Base-by-base conservation (phyloP, 352 stramenopile genomes). In the Globisporangium polare region DNA sequence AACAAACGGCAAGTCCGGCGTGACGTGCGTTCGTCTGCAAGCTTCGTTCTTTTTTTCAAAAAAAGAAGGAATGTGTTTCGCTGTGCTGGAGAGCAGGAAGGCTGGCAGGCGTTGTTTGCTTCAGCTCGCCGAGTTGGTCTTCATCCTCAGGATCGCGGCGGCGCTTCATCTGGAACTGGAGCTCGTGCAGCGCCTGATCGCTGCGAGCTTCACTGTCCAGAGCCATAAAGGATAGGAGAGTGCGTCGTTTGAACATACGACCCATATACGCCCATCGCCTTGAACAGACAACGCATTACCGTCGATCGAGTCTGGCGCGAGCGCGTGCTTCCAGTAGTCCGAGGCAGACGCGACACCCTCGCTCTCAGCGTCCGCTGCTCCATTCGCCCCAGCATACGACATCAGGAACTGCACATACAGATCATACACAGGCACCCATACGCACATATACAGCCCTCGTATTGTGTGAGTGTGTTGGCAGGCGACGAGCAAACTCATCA, bases 131-230 rank as follows among this genome's bases (percentile, higher is more conserved):
- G 69, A 66, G 46, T 84, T 92, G 12, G 71, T 52, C 50, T 89
- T 91, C 67, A 86, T 90, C 66, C 88, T 85, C 37, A 92, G 63
- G 39, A 92, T 88, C 13, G 80, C 83, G 18, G 75, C 78, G 1
- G 20, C 83, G 68, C 66, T 89, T 92, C 68, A 86, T 76, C 61
- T 89, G 78, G 51, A 77, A 88, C 51, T 92, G 83, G 50, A 89
- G 72, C 37, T 92, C 78, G 49, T 91, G 92, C 26, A 94, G 55
- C 20, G 72, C 9, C 73, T 73, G 13, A 83, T 68, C 12, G 78
- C 82, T 18, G 68, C 75, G 27, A 89, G 61, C 53, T 92, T 88
- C 1, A 71, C 86, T 94, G 13, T 53, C 15, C 33, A 39, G 4
- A 9, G 15, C 33, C 29, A 33, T 33, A 33, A 5, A 26, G 18